A percentile compares a stretch with the other conserved stretches of the same genome.
These are phyloP conservation scores for Backusella luteola DNA, from an alignment of 192 early-diverging fungal genomes.

Conservation along the genomic window DNA sequence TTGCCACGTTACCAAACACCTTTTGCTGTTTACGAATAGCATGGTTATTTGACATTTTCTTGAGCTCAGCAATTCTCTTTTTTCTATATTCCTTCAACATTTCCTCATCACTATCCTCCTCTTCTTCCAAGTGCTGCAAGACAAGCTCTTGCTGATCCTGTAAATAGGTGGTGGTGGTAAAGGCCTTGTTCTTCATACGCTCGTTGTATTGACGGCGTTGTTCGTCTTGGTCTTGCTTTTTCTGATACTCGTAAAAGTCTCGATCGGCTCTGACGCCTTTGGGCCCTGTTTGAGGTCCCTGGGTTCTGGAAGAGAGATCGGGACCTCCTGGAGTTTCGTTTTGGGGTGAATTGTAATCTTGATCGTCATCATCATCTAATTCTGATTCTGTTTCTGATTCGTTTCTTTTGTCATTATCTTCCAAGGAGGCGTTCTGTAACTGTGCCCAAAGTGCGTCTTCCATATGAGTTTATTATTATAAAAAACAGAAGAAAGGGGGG, in stretches of 20 bases:
- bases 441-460: slow-evolving; percentile 26
- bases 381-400: slow-evolving; percentile 2
- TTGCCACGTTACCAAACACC: slow-evolving; percentile 49
- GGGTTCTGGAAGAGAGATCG: neutral
- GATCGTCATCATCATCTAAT: neutral
- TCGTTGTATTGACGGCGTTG: slow-evolving; percentile 40
- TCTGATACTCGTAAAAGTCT: slow-evolving; percentile 41
- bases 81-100: neutral
- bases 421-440: slow-evolving; percentile 10
- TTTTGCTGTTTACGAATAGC: slow-evolving; percentile 18
- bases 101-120: slow-evolving; percentile 35
- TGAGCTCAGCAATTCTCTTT: slow-evolving; percentile 42
- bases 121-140: slow-evolving; percentile 29
- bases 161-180: slow-evolving; percentile 46
- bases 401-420: slow-evolving; percentile 19
- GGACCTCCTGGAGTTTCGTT: neutral
- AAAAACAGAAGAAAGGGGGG: neutral
- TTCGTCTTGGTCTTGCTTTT: slow-evolving; percentile 28
- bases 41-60: slow-evolving; percentile 30
- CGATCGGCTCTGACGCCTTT: slow-evolving; percentile 59
- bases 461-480: slow-evolving; percentile 10
- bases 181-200: slow-evolving; percentile 41
- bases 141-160: slow-evolving; percentile 25
- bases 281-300: slow-evolving; percentile 50
- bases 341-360: neutral